Conservation (phyloP, 768 basidiomycete genomes). For the Mycena rosella region DNA sequence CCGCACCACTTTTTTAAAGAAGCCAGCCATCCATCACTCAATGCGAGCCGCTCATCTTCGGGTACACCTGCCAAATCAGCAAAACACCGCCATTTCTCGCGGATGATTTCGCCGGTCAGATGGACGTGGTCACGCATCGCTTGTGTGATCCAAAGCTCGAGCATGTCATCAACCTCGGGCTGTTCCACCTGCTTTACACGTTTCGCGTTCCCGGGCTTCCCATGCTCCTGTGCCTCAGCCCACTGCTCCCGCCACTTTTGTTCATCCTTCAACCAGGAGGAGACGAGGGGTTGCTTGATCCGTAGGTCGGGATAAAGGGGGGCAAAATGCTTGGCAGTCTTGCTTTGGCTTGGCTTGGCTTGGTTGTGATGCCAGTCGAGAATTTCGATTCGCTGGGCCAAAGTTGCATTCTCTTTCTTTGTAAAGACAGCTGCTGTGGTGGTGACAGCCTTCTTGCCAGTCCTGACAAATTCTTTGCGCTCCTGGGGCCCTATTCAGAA, state of each 20-base stretch:
- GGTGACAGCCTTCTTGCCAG: no score
- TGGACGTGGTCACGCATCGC: conserved; percentile 47
- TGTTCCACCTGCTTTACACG: no score
- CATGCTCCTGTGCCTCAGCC: no score
- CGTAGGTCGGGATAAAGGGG: background rate
- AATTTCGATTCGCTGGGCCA: no score
- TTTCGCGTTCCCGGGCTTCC: no score
- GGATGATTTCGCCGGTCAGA: conserved; percentile 22
- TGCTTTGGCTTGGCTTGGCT: background rate
- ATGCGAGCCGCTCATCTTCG: conserved; percentile 45
- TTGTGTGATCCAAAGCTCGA: conserved; percentile 16
- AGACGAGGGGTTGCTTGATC: background rate
- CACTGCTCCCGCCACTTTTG: background rate
- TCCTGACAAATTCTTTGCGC: no score
- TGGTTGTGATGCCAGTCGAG: no score
- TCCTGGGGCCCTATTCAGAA: no score
- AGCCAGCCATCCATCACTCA: conserved; percentile 52
- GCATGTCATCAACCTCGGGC: no score
- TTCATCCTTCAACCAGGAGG: background rate
- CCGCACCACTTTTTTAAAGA: conserved; percentile 41
- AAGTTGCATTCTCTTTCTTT: no score
- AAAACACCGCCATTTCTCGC: conserved; percentile 37
- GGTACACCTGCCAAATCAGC: conserved; percentile 47
- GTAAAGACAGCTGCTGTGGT: no score
- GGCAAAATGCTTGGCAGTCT: background rate